These are phyloP conservation scores for Rhynchospora pubera DNA, from an alignment of 176 grass and related monocot species.

Conservation along the genomic window DNA sequence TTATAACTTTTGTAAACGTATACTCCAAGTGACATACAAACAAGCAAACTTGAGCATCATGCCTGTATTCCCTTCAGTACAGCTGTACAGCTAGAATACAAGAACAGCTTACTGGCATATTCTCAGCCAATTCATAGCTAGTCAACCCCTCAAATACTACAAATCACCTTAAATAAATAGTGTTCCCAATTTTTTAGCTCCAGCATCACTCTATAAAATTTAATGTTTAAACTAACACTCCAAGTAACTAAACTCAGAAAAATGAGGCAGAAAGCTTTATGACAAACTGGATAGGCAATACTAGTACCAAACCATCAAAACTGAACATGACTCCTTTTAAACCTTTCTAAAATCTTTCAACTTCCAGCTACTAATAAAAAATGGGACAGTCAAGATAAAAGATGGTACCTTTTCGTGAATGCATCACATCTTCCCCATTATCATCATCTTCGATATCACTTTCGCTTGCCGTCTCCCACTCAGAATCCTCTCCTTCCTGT, in stretches of 20 bases:
- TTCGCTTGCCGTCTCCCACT: conserved; percentile 91
- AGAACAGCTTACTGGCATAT: background rate
- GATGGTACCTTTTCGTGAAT: conserved; percentile 50
- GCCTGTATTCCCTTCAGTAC: background rate
- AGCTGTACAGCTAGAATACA: background rate
- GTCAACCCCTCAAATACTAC: background rate
- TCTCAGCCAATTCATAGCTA: background rate
- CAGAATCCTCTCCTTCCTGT: conserved; percentile 81
- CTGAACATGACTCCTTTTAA: background rate
- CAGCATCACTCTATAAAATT: background rate
- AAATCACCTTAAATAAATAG: background rate
- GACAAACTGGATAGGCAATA: background rate
- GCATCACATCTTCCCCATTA: conserved; percentile 53
- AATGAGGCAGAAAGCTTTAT: background rate
- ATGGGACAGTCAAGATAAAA: background rate
- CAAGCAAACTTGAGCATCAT: background rate
- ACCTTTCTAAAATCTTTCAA: background rate
- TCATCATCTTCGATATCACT: conserved; percentile 57
- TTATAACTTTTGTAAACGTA: background rate
- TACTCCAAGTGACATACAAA: background rate
- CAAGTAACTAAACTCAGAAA: background rate
- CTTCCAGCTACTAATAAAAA: background rate
- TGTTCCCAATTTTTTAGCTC: background rate
- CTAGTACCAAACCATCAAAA: conserved; percentile 9
- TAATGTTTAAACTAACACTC: background rate